Evolutionary conservation across 768 basidiomycete genomes (phyloP).

Genomic region (Rhizopogon sp.): DNA sequence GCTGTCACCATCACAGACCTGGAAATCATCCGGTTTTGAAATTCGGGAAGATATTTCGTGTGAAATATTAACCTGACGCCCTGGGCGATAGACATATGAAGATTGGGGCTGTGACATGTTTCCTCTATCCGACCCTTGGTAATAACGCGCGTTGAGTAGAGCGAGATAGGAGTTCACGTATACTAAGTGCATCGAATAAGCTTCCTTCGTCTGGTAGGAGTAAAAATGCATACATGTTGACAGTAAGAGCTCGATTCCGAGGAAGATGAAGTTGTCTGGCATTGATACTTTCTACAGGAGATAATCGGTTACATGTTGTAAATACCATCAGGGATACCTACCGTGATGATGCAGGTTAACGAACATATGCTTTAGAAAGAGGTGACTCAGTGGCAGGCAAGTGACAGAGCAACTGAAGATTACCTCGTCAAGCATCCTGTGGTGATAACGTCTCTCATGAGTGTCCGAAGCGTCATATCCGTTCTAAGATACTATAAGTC

Average conservation of each 20-base stretch:
- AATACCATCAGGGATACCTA: neutral
- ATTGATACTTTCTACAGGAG: constrained; percentile 36
- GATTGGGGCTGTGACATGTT: neutral
- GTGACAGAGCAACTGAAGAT: neutral
- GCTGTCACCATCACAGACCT: neutral
- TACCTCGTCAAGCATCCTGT: neutral
- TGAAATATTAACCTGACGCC: neutral
- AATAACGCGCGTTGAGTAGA: constrained; percentile 8
- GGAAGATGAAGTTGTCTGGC: constrained; percentile 52
- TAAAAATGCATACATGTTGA: constrained; percentile 40
- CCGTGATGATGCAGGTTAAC: neutral
- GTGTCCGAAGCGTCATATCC: neutral
- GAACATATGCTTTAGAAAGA: neutral
- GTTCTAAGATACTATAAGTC: neutral
- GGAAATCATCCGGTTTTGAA: neutral
- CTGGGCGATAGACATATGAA: neutral
- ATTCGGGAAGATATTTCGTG: constrained; percentile 10
- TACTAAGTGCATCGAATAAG: constrained; percentile 26
- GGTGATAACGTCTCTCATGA: neutral
- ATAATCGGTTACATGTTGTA: neutral
- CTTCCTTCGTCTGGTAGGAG: neutral
- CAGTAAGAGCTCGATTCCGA: constrained; percentile 50
- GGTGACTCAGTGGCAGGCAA: neutral
- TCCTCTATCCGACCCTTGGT: neutral
- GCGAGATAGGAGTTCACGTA: constrained; percentile 57